Percentiles rank a stretch among this genome's conserved stretches.
Evolutionary conservation across 257 asterid species (phyloP).

Genomic region (Handroanthus guayacan): DNA sequence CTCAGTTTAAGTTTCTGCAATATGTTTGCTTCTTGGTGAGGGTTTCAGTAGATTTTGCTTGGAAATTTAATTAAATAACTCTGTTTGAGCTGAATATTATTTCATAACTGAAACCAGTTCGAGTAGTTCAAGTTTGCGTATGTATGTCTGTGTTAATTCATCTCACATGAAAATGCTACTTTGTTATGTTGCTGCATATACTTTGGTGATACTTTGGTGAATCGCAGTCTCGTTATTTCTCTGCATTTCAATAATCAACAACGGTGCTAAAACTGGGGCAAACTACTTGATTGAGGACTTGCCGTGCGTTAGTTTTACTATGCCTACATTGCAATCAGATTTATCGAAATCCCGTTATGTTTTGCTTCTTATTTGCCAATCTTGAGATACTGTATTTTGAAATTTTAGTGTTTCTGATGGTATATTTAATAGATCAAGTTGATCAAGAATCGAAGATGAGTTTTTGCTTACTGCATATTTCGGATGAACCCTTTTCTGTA

Average conservation of each 20-base stretch:
- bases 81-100: not conserved
- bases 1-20: not conserved
- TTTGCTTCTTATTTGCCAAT: slow-evolving; percentile 7
- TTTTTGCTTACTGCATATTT: not conserved
- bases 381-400: not conserved
- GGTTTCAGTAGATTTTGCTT: not conserved
- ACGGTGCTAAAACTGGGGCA: not conserved
- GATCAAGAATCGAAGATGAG: not conserved
- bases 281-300: not conserved
- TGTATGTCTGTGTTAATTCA: not conserved
- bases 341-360: not conserved
- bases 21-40: not conserved
- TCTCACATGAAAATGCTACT: not conserved
- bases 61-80: not conserved
- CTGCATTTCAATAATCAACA: not conserved
- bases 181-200: not conserved
- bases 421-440: slow-evolving; percentile 8
- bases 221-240: not conserved
- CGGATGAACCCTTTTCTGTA: not conserved
- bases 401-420: not conserved
- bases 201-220: not conserved
- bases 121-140: not conserved
- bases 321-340: not conserved
- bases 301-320: not conserved
- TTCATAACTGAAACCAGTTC: not conserved